phyloP scores from a whole-genome alignment of 2,329 filamentous ascomycete species.

The Aspergillus phoenicis region DNA sequence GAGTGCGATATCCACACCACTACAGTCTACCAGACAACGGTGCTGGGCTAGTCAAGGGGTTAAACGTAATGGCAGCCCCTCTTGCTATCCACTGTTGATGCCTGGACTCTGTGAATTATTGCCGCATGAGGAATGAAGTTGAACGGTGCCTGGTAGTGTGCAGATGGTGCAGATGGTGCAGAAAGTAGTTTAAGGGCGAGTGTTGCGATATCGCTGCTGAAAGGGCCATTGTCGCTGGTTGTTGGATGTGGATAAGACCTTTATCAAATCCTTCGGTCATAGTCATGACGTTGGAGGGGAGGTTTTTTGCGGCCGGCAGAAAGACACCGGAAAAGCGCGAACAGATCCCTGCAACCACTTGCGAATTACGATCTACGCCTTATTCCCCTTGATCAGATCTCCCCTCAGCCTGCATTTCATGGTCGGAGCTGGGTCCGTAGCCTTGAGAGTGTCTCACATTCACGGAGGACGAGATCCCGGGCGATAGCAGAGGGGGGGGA shows the following conservation, averaged over 20 bases:
- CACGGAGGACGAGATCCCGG: background rate
- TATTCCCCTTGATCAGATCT: background rate
- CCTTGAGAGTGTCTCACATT: background rate
- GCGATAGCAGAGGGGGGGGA: background rate
- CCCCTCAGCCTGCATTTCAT: background rate
- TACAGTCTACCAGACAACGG: background rate
- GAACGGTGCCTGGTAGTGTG: background rate
- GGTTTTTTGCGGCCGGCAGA: background rate
- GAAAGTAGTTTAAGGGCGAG: no score
- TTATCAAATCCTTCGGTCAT: background rate
- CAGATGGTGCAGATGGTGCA: background rate
- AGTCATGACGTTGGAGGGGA: background rate
- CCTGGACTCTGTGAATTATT: background rate
- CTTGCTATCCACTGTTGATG: background rate
- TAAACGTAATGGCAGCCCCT: slow-evolving; percentile 1
- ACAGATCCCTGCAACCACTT: background rate
- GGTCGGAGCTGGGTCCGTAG: background rate
- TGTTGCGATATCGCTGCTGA: background rate
- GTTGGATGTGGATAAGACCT: background rate
- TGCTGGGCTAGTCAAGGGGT: background rate
- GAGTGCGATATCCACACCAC: background rate
- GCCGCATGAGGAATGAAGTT: background rate
- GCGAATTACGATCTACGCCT: slow-evolving; percentile 1
- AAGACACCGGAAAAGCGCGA: background rate
- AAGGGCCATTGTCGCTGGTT: background rate